Percentiles rank a stretch among this genome's conserved stretches.
Evolutionary conservation across 2,329 filamentous ascomycete genomes (phyloP).

Genomic region (Fusarium sp.): DNA sequence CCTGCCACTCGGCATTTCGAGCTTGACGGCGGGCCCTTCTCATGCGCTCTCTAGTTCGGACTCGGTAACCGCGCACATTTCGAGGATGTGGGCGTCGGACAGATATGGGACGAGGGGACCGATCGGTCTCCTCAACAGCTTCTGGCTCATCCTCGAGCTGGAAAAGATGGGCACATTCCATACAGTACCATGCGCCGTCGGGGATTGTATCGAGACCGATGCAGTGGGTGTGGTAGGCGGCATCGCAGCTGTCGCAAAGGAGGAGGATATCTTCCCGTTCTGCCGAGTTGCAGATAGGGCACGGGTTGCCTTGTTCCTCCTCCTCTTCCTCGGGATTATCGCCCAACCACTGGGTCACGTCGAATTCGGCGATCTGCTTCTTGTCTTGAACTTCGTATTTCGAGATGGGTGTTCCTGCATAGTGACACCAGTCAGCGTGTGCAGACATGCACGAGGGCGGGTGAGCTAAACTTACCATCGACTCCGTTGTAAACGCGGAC

Average conservation of each 20-base stretch:
- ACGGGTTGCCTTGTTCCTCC: conserved; percentile 74
- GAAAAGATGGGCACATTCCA: conserved; percentile 72
- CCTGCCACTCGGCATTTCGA: conserved; percentile 87
- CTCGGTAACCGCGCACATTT: conserved; percentile 48
- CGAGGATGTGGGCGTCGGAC: conserved; percentile 47
- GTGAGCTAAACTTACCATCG: conserved; percentile 69
- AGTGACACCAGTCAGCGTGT: conserved; percentile 32
- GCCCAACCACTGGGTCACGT: conserved; percentile 75
- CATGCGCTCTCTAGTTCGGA: conserved; percentile 65
- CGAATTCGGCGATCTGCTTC: conserved; percentile 88
- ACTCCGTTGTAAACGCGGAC: conserved; percentile 83
- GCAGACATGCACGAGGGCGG: conserved; percentile 26
- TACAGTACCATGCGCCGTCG: conserved; percentile 85
- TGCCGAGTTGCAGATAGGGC: conserved; percentile 80
- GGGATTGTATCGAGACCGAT: conserved; percentile 82
- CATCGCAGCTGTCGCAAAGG: conserved; percentile 90
- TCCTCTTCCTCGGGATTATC: conserved; percentile 76
- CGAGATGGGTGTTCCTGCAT: conserved; percentile 61
- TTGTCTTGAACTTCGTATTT: conserved; percentile 77
- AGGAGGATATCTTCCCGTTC: conserved; percentile 86
- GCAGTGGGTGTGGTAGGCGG: conserved; percentile 90
- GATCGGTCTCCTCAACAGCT: conserved; percentile 47
- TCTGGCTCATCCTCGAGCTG: conserved; percentile 47
- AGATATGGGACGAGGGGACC: conserved; percentile 45
- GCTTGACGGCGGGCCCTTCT: conserved; percentile 64